Evolutionary conservation across 805 yeast species (phyloP).

Genomic region (Maudiozyma turicensis): DNA sequence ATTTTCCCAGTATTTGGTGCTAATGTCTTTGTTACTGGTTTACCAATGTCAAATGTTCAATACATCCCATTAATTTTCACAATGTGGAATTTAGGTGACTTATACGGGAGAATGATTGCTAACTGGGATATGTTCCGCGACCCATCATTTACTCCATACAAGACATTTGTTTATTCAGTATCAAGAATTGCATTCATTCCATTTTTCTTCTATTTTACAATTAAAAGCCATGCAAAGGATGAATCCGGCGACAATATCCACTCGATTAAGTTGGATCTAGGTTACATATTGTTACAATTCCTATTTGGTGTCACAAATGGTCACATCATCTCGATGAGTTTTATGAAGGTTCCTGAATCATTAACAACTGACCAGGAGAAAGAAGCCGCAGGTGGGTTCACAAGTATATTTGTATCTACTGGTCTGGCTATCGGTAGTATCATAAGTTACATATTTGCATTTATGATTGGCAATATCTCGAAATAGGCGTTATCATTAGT

Average conservation of each 20-base stretch:
- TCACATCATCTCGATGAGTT: constrained; percentile 67
- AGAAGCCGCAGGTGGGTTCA: constrained; percentile 92
- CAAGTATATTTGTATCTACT: constrained; percentile 65
- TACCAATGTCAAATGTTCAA: constrained; percentile 29
- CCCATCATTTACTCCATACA: constrained; percentile 16
- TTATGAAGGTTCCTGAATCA: constrained; percentile 60
- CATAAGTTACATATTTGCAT: constrained; percentile 58
- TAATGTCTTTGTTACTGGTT: constrained; percentile 39
- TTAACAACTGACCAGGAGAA: constrained; percentile 56
- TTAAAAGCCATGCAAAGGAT: constrained; percentile 1
- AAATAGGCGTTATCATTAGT: not conserved
- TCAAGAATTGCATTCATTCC: constrained; percentile 57
- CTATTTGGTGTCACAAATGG: constrained; percentile 84
- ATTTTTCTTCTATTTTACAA: constrained; percentile 53
- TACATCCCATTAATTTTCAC: constrained; percentile 72
- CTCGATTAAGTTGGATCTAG: constrained; percentile 42
- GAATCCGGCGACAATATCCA: not conserved
- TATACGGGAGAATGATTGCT: constrained; percentile 67
- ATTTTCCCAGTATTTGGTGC: constrained; percentile 86
- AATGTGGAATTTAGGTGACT: constrained; percentile 85
- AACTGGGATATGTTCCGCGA: constrained; percentile 26
- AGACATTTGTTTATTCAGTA: constrained; percentile 45
- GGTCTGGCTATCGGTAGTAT: constrained; percentile 78
- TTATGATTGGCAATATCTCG: not conserved
- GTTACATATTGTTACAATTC: constrained; percentile 64